Conservation (phyloP, 1,139 yeast genomes). For the Geotrichum cucujoidarum region DNA sequence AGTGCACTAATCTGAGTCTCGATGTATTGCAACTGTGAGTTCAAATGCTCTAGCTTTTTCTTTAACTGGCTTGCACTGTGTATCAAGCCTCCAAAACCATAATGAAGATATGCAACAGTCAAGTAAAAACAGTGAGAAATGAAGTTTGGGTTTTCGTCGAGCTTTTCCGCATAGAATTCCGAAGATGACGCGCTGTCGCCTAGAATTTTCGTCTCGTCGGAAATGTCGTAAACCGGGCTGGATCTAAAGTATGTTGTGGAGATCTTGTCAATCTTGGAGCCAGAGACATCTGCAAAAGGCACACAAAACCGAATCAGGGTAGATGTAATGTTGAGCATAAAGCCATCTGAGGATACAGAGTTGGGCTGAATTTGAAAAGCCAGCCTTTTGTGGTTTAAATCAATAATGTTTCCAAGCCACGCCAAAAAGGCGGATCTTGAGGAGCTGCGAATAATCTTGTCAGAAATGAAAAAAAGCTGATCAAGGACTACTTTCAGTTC, state of each 20-base stretch:
- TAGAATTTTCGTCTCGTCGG: conserved; percentile 78
- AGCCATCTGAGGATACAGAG: conserved; percentile 69
- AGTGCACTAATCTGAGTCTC: conserved; percentile 34
- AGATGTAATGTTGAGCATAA: conserved; percentile 71
- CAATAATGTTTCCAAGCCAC: conserved; percentile 68
- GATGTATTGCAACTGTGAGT: conserved; percentile 47
- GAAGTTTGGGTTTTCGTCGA: conserved; percentile 53
- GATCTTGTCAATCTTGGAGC: conserved; percentile 66
- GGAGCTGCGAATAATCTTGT: conserved; percentile 75
- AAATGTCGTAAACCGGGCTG: conserved; percentile 51
- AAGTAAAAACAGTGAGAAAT: conserved; percentile 84
- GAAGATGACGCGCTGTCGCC: conserved; percentile 68
- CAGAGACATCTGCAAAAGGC: conserved; percentile 69
- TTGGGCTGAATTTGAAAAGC: conserved; percentile 77
- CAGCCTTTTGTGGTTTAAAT: conserved; percentile 77
- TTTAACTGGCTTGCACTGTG: conserved; percentile 54
- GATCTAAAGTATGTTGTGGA: conserved; percentile 58
- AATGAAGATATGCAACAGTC: conserved; percentile 73
- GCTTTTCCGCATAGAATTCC: conserved; percentile 44
- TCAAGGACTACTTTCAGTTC: conserved; percentile 23
- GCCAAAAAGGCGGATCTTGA: conserved; percentile 59
- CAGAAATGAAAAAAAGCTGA: conserved; percentile 57
- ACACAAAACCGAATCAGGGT: conserved; percentile 66
- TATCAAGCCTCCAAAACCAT: conserved; percentile 79
- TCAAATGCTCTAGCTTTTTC: conserved; percentile 48